Conservation (phyloP, 2,329 filamentous ascomycete genomes). For the Colletotrichum acutatum region DNA sequence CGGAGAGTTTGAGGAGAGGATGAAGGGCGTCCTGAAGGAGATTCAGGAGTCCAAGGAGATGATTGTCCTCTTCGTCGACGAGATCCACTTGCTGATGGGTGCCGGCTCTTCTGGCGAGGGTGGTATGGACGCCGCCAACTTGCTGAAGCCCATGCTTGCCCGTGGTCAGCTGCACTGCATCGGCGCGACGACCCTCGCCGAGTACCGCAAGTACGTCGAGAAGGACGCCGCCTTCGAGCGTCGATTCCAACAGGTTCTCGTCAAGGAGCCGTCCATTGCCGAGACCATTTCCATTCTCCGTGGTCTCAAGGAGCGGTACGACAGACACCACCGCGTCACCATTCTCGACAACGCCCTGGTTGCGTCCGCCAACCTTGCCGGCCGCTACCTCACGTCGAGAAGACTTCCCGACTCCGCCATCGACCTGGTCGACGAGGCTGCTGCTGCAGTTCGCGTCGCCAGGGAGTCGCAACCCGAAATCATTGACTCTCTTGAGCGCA, state of each 20-base stretch:
- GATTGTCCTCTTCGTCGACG: constrained; percentile 98
- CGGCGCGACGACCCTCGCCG: constrained; percentile 91
- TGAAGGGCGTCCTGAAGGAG: constrained; percentile 99
- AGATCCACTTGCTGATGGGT: constrained; percentile 98
- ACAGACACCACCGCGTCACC: constrained; percentile 97
- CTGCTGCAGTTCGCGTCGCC: constrained; percentile 94
- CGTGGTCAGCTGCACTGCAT: constrained; percentile 98
- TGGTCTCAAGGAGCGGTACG: constrained; percentile 97
- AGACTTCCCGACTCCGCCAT: constrained; percentile 96
- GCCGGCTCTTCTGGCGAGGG: constrained; percentile 94
- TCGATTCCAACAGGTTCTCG: constrained; percentile 97
- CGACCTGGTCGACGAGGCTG: constrained; percentile 95
- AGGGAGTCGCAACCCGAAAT: constrained; percentile 96
- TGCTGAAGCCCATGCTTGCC: constrained; percentile 98
- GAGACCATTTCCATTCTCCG: constrained; percentile 99
- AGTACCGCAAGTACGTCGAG: constrained; percentile 99
- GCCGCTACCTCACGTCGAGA: constrained; percentile 90
- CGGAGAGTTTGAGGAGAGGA: constrained; percentile 98
- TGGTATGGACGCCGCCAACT: constrained; percentile 98
- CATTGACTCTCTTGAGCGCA: constrained; percentile 93
- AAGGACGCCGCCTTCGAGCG: constrained; percentile 98
- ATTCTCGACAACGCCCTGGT: constrained; percentile 96
- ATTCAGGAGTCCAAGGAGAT: constrained; percentile 95
- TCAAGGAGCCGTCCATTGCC: constrained; percentile 89
- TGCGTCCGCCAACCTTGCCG: constrained; percentile 88